Evolutionary conservation across 129 eudicot species (phyloP), one percentile per base, ranked within the genome.

Genomic region (Flaveria ramosissima): DNA sequence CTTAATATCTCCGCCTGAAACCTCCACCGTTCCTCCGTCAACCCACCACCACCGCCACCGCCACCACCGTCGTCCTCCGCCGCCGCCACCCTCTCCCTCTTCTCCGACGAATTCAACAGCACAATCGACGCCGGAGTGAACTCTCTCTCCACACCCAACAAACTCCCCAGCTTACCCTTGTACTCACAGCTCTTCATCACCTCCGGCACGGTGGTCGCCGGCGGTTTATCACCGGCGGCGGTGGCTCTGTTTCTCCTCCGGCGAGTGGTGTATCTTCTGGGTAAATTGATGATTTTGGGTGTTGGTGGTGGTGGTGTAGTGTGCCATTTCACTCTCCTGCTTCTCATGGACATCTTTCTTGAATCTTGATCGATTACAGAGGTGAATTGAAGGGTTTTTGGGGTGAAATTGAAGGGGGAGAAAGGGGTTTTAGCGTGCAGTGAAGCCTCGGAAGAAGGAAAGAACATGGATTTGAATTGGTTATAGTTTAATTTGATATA

Each of bases 1-100:
- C 98, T 86, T 74, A 93, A 79, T 45, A 90, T 90, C 83, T 93
- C 98, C 53, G 94, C 90, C 70, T 93, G 97, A 82, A 93, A 91
- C 98, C 68, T 81, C 97, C 97, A 91, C 68, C 83, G 84, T 77
- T 89, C 96, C 84, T 86, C 94, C 71, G 20, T 85, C 76, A 78
- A 55, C 64, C 78, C 86, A 30, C 83, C 78, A 7, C 70, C 85
- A 4, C 12, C 23, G 2, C 70, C 85, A 4, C 12, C 23, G 2
- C 84, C 36, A 45, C 73, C 51, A 1, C 55, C 64, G 11, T 45
- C 14, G 13, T 45, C 41, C 45, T 66, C 84, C 76, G 75, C 81
- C 79, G 68, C 75, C 45, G 68, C 86, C 63, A 83, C 88, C 42
- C 86, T 78, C 64, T 84, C 90, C 52, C 92, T 72, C 36, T 83